Evolutionary conservation across 163 green algal species (phyloP), one percentile per base, ranked within the genome.

Genomic region (Coccomyxa subellipsoidea): DNA sequence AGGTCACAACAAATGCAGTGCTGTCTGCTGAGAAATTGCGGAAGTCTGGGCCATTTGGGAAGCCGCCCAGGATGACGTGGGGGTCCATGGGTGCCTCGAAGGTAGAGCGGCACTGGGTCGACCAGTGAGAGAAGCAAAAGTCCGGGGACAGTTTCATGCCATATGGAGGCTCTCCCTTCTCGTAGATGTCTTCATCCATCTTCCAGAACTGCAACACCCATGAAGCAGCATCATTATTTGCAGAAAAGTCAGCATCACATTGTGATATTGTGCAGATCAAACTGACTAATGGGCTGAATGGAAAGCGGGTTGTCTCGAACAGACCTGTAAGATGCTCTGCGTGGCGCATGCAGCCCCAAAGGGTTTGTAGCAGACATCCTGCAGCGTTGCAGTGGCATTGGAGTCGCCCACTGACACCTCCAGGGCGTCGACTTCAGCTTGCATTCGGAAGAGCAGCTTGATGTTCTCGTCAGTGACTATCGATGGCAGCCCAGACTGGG

Each of bases 1-100:
- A 93, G 2, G 94, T 98, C 29, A 97, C 88, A 18, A 98, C 91
- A 83, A 98, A 95, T 10, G 93, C 85, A 7, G 91, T 95, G 32
- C 94, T 88, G 76, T 96, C 90, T 0, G 91, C 83, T 0, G 88
- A 89, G 83, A 90, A 95, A 89, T 91, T 95, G 39, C 89, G 90
- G 87, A 92, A 93, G 8, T 79, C 72, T 4, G 79, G 37, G 4
- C 84, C 88, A 3, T 75, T 85, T 12, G 91, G 90, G 88, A 96
- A 98, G 36, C 95, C 95, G 21, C 95, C 95, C 76, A 98, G 88
- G 29, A 98, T 94, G 21, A 96, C 76, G 71, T 94, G 83, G 1
- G 95, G 95, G 83, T 98, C 95, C 27, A 94, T 82, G 37, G 90
- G 92, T 0, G 85, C 87, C 37, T 89, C 83, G 84, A 91, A 95